Conservation (phyloP, 768 basidiomycete genomes). For the Tubosaeta sp. region DNA sequence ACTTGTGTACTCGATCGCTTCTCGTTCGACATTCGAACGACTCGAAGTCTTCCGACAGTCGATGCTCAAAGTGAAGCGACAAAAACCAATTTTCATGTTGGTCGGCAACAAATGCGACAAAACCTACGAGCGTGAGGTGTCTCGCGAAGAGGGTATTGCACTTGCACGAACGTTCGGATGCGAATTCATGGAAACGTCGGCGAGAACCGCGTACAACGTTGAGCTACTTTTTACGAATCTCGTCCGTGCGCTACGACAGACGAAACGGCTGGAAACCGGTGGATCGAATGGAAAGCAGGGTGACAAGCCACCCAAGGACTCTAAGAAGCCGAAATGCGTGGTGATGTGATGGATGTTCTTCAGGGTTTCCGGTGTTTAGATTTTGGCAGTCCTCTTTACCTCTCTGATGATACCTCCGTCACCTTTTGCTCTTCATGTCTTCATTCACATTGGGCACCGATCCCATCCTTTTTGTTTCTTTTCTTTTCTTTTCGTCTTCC, state of each 20-base stretch:
- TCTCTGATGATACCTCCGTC: slow-evolving; percentile 77
- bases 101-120: slow-evolving; percentile 97
- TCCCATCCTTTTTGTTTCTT: slow-evolving; percentile 14
- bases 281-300: slow-evolving; percentile 36
- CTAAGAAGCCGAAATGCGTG: slow-evolving; percentile 59
- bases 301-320: slow-evolving; percentile 42
- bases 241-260: slow-evolving; percentile 77
- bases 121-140: slow-evolving; percentile 86
- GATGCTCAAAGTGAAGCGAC: slow-evolving; percentile 83
- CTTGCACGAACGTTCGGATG: slow-evolving; percentile 84
- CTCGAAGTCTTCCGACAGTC: slow-evolving; percentile 88
- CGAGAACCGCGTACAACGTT: slow-evolving; percentile 91
- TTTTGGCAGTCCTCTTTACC: slow-evolving; percentile 56
- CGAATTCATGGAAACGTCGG: slow-evolving; percentile 95
- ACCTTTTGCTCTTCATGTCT: slow-evolving; percentile 26
- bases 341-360: slow-evolving; percentile 70
- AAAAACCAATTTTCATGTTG: slow-evolving; percentile 84
- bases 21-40: slow-evolving; percentile 87
- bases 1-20: slow-evolving; percentile 94
- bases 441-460: slow-evolving; percentile 23
- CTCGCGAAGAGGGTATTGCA: slow-evolving; percentile 80
- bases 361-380: slow-evolving; percentile 64
- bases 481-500: slow-evolving; percentile 20
- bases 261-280: slow-evolving; percentile 52
- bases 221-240: slow-evolving; percentile 86